Evolutionary conservation across 352 stramenopile genomes (phyloP).

Genomic region (Pythium grandisporangium): DNA sequence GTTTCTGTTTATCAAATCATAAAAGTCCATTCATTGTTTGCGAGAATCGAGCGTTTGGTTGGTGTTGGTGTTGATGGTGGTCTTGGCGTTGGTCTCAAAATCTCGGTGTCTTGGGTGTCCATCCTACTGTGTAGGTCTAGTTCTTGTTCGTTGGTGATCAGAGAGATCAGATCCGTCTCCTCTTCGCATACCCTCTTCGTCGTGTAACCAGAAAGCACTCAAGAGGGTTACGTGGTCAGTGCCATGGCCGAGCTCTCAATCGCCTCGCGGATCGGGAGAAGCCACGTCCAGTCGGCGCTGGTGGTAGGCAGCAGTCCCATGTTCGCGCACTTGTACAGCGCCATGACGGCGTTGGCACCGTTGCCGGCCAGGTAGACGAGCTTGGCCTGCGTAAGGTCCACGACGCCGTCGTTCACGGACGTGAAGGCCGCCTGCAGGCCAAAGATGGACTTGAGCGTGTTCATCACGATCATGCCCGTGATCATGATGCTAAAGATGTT

Average conservation of each 20-base stretch:
- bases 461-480: conserved; percentile 89
- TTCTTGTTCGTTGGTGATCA: too few relatives aligned
- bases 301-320: conserved; percentile 90
- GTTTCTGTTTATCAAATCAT: too few relatives aligned
- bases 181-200: too few relatives aligned
- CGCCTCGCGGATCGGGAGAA: conserved; percentile 78
- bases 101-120: too few relatives aligned
- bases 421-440: conserved; percentile 76
- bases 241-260: conserved; percentile 72
- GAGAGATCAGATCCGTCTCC: too few relatives aligned
- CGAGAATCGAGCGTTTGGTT: too few relatives aligned
- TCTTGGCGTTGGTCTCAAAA: too few relatives aligned
- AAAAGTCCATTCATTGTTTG: too few relatives aligned
- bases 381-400: conserved; percentile 85
- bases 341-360: conserved; percentile 78
- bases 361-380: conserved; percentile 85
- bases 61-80: too few relatives aligned
- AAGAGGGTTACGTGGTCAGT: conserved; percentile 17
- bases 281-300: conserved; percentile 88
- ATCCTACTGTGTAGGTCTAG: too few relatives aligned
- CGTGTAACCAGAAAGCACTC: too few relatives aligned
- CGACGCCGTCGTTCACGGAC: conserved; percentile 57
- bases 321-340: conserved; percentile 89
- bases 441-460: conserved; percentile 87
- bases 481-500: conserved; percentile 96